Base-by-base conservation (phyloP, 345 rosid genomes). In the Eutrema japonicum region DNA sequence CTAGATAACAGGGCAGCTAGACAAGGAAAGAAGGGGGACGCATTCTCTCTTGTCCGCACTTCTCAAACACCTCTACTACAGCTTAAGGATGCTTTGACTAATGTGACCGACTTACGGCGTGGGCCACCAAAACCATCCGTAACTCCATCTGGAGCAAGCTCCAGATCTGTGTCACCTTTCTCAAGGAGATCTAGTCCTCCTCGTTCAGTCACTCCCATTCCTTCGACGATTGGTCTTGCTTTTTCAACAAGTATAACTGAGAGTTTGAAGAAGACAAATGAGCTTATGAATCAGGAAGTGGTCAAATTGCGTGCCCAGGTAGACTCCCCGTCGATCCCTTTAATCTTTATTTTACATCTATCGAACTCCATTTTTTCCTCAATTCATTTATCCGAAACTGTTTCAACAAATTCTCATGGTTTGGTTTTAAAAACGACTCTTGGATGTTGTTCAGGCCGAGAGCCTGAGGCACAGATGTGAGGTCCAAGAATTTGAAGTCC, bases 121-220 rank as follows among this genome's bases (percentile, higher is more conserved):
- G 81, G 76, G 35, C 82, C 83, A 66, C 96, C 96, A 13, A 92
- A 85, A 76, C 89, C 93, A 47, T 83, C 84, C 57, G 83, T 82
- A 45, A 82, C 86, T 65, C 83, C 89, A 14, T 92, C 96, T 62
- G 97, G 91, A 66, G 89, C 81, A 64, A 92, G 85, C 82, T 95
- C 99, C 18, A 85, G 97, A 82, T 90, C 99, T 0, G 92, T 95
- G 68, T 95, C 99, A 37, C 99, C 96, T 80, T 92, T 95, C 83
- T 92, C 97, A 10, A 85, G 96, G 83, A 92, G 87, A 77, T 83
- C 96, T 63, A 92, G 99, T 67, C 98, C 99, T 22, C 96, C 98
- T 48, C 96, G 96, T 66, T 95, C 92, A 69, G 92, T 91, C 13
- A 95, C 99, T 22, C 98, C 98, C 38, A 85, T 95, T 70, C 96